Conservation (phyloP, 139 green algal species). For the Microglena sp. region DNA sequence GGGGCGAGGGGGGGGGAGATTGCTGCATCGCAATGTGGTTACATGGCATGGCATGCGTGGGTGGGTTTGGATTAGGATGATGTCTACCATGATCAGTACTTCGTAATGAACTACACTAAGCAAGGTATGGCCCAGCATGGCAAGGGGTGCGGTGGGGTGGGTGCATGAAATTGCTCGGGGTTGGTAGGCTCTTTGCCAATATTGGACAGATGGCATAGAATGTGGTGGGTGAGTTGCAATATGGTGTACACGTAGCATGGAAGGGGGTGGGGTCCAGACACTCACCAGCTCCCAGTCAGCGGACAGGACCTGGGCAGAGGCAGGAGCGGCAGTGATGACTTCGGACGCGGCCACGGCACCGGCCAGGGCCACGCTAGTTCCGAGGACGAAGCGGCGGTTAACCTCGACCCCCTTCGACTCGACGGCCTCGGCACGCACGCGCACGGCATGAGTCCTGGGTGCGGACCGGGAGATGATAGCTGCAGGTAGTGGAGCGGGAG, state of each 20-base stretch:
- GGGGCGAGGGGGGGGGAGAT: too few relatives aligned
- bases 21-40: too few relatives aligned
- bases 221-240: too few relatives aligned
- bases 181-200: neutral
- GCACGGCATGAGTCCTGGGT: neutral
- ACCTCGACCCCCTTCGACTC: too few relatives aligned
- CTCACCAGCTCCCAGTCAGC: slow-evolving; percentile 9
- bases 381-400: neutral
- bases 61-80: too few relatives aligned
- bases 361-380: neutral
- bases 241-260: too few relatives aligned
- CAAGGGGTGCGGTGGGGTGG: neutral
- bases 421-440: neutral
- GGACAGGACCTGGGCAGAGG: neutral
- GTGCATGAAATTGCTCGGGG: neutral
- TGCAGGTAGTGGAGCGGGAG: neutral
- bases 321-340: neutral
- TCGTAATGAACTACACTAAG: too few relatives aligned
- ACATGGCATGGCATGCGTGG: too few relatives aligned
- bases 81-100: too few relatives aligned
- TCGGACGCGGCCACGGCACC: too few relatives aligned
- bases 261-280: neutral
- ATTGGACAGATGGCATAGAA: too few relatives aligned
- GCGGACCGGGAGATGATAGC: neutral
- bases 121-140: neutral